These are phyloP conservation scores for Didymella pomorum DNA, from an alignment of 2,329 filamentous ascomycete species.

Conservation along the genomic window DNA sequence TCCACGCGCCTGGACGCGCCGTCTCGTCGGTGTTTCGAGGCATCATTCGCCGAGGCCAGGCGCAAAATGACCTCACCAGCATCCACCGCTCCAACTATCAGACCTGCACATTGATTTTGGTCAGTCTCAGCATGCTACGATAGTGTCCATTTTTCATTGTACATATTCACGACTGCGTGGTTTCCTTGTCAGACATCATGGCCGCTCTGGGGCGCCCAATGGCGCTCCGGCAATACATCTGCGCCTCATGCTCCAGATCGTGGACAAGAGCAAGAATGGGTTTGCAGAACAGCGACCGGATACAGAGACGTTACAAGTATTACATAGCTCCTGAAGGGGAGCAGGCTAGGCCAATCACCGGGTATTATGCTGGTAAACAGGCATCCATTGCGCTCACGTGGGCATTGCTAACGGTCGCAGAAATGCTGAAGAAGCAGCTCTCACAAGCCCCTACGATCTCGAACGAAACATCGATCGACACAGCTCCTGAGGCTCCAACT, in stretches of 20 bases:
- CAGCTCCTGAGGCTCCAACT: constrained; percentile 33
- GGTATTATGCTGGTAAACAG: constrained; percentile 49
- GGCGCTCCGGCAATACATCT: constrained; percentile 35
- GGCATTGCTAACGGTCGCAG: constrained; percentile 39
- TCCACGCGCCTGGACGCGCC: constrained; percentile 43
- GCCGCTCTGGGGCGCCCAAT: constrained; percentile 18
- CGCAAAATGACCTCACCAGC: constrained; percentile 46
- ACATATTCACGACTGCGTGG: not conserved
- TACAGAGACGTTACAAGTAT: constrained; percentile 46
- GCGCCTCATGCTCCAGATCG: constrained; percentile 35
- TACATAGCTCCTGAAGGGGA: constrained; percentile 49
- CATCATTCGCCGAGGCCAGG: constrained; percentile 36
- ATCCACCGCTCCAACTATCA: constrained; percentile 10
- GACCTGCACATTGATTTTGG: constrained; percentile 11
- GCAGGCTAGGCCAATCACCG: constrained; percentile 50
- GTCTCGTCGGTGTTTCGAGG: constrained; percentile 28
- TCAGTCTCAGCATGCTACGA: constrained; percentile 15
- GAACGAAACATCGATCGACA: constrained; percentile 44
- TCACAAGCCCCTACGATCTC: constrained; percentile 38
- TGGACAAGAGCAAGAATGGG: constrained; percentile 32
- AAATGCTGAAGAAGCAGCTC: constrained; percentile 47
- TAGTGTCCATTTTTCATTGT: not conserved
- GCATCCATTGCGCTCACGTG: not conserved
- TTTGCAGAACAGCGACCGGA: constrained; percentile 46
- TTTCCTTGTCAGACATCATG: not conserved